Evolutionary conservation across 2,329 filamentous ascomycete species (phyloP), one percentile per base, ranked within the genome.

Genomic region (Alternaria ventricosa): DNA sequence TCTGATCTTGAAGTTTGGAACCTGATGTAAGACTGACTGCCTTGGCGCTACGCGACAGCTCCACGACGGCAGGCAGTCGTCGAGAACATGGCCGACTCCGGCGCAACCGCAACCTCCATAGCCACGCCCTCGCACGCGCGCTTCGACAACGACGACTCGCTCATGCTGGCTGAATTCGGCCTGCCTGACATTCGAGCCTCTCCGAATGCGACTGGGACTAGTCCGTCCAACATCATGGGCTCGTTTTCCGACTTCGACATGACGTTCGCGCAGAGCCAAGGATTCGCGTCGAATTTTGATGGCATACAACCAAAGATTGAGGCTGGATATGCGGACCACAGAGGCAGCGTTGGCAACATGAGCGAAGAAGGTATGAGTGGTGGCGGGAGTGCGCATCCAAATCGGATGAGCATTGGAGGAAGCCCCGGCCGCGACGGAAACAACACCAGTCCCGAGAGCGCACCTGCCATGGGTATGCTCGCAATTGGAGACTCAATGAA

Each of bases 381-480:
- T 22, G 70, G 60, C 13, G 70, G 68, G 45, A 76, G 75, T 61
- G 75, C 68, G 33, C 72, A 72, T 54, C 70, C 67, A 22, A 74
- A 74, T 51, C 65, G 74, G 3, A 62, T 78, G 65, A 80, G 78
- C 65, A 74, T 77, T 27, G 72, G 72, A 41, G 72, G 72, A 46
- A 80, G 78, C 60, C 67, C 74, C 6, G 68, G 71, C 25, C 69
- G 74, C 41, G 77, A 79, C 46, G 77, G 72, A 3, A 74, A 74
- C 60, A 73, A 78, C 46, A 75, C 77, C 28, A 80, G 75, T 45
- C 77, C 78, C n/a, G 77, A 79, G 46, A 79, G 75, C 57, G 72
- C 70, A 18, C 71, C 69, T 13, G 72, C 75, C 3, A 53, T 79
- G 64, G 70, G 72, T 18, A 64, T 77, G 67, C 66, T 79, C 28